A percentile compares a stretch with the other conserved stretches of the same genome.
phyloP scores from a whole-genome alignment of 2,329 filamentous ascomycete species.

The Diaporthe sp. region DNA sequence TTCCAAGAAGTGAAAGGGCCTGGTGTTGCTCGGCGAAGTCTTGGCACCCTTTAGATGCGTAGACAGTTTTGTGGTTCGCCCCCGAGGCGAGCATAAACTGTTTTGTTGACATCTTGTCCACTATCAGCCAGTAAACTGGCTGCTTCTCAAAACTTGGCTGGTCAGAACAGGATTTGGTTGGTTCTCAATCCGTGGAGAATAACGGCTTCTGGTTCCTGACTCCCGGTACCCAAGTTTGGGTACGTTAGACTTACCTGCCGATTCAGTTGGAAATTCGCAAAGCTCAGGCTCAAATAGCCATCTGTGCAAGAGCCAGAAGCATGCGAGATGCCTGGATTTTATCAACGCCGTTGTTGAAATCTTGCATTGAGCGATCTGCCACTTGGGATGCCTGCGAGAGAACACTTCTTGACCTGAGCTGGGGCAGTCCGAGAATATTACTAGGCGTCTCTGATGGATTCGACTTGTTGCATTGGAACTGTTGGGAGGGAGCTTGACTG shows the following conservation, averaged over 20 bases:
- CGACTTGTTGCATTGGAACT: background rate
- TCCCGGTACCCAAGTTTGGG: too few relatives aligned
- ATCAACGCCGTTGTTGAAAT: background rate
- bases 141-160: background rate
- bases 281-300: background rate
- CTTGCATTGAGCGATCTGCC: background rate
- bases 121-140: background rate
- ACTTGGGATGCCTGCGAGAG: background rate
- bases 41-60: background rate
- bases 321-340: background rate
- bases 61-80: background rate
- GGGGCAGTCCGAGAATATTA: background rate
- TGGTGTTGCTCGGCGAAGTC: too few relatives aligned
- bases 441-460: background rate
- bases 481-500: background rate
- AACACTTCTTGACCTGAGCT: background rate
- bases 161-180: background rate
- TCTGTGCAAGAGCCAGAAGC: background rate
- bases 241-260: too few relatives aligned
- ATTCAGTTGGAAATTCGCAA: background rate
- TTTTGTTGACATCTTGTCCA: background rate
- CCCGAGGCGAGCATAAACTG: too few relatives aligned
- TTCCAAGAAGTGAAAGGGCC: background rate
- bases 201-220: background rate
- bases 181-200: too few relatives aligned